These are phyloP conservation scores for Cicer judaicum DNA, from an alignment of 306 rosid genomes.

Conservation along the genomic window DNA sequence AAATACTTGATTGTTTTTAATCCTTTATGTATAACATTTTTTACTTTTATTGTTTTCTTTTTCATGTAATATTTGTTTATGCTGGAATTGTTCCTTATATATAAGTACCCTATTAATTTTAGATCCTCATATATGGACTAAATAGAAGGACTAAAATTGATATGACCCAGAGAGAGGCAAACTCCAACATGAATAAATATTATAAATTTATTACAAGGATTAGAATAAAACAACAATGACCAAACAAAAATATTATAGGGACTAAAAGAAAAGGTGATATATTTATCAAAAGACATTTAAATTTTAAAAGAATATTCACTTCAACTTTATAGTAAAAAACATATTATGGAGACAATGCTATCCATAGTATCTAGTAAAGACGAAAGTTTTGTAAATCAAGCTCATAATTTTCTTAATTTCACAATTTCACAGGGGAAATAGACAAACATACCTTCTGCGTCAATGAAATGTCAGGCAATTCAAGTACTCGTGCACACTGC, in stretches of 20 bases:
- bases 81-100: not conserved
- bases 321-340: constrained; percentile 12
- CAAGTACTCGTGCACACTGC: constrained; percentile 73
- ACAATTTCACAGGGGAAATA: constrained; percentile 1
- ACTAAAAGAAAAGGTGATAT: not conserved
- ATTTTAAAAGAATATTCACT: constrained; percentile 14
- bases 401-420: constrained; percentile 25
- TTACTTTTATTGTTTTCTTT: not conserved
- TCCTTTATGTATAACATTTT: not conserved
- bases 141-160: not conserved
- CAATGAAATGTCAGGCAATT: constrained; percentile 78
- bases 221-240: not conserved
- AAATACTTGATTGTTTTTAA: not conserved
- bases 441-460: constrained; percentile 76
- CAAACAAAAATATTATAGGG: not conserved
- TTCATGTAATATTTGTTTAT: not conserved
- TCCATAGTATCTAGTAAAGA: constrained; percentile 6
- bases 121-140: not conserved
- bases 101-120: not conserved
- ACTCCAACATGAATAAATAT: no score
- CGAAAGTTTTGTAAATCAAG: not conserved
- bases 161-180: not conserved
- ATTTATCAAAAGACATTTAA: not conserved
- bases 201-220: not conserved
- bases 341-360: not conserved